phyloP scores from a whole-genome alignment of 257 asterid genomes.

The Lycium barbarum region DNA sequence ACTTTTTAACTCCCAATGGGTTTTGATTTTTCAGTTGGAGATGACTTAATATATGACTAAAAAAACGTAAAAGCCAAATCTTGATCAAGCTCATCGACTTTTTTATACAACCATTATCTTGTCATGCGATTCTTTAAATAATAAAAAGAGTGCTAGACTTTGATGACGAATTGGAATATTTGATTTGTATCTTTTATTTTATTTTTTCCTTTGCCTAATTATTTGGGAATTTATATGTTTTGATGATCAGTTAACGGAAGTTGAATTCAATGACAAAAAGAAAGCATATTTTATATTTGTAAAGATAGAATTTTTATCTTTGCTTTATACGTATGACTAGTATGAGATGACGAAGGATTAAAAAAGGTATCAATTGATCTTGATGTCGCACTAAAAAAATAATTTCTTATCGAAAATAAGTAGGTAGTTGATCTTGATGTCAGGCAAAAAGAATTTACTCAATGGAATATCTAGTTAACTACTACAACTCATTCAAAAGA shows the following conservation, averaged over 20 bases:
- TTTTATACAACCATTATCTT: slow-evolving; percentile 40
- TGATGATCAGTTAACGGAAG: slow-evolving; percentile 12
- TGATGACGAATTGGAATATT: slow-evolving; percentile 53
- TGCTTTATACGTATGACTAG: slow-evolving; percentile 33
- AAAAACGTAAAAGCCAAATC: slow-evolving; percentile 1
- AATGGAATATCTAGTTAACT: background rate
- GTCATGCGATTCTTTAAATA: slow-evolving; percentile 32
- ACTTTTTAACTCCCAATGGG: background rate
- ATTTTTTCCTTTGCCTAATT: background rate
- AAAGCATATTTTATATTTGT: slow-evolving; percentile 27
- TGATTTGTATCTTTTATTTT: slow-evolving; percentile 32
- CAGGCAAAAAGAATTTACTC: background rate
- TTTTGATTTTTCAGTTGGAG: slow-evolving; percentile 16
- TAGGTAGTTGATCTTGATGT: slow-evolving; percentile 12
- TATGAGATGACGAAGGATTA: slow-evolving; percentile 36
- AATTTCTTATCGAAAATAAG: background rate
- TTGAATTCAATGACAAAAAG: slow-evolving; percentile 37
- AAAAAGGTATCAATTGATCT: background rate
- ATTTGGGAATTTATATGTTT: slow-evolving; percentile 24
- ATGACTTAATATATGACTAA: background rate
- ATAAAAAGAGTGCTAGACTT: background rate
- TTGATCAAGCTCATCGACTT: slow-evolving; percentile 46
- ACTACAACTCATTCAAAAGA: too few species aligned
- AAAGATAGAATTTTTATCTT: background rate
- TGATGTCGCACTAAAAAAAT: background rate